Evolutionary conservation across 176 grass and related monocot genomes (phyloP), one percentile per base, ranked within the genome.

Genomic region (Avena eriantha): DNA sequence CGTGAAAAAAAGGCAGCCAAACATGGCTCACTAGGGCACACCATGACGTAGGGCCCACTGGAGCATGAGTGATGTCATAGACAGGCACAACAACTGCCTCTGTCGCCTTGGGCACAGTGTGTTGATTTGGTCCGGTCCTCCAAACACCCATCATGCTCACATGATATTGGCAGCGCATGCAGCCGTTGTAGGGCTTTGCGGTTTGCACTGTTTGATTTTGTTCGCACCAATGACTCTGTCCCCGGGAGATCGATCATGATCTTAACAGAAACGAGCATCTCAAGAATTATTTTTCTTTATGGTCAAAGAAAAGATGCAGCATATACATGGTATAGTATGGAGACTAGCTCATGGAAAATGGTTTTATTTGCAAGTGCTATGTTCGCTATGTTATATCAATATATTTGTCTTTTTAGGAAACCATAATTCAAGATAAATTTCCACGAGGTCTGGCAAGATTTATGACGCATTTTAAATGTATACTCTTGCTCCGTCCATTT

Each of bases 141-240:
- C 24, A n/a, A 72, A 43, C n/a, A 16, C 35, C 76, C 76, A 89
- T 89, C 64, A 89, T 89, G 65, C 66, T 45, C 67, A 18, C 56
- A 89, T 89, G 87, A 89, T 84, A 84, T 72, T 78, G 54, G 45
- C 43, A 67, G 51, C 47, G 51, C 29, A 41, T 8, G 48, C 57
- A 70, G 50, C 35, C 5, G 8, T 60, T 60, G 8, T 53, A 43
- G 53, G 54, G 65, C n/a, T 73, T 31, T 72, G 53, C 49, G 26
- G 71, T 50, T 48, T 74, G 47, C 12, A 33, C 66, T 84, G 81
- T 80, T 80, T 54, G 54, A 63, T 84, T 60, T 84, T 54, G 17
- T 72, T 89, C 21, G 22, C 23, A 23, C 51, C 76, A 22, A 80
- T 46, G 66, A 53, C 10, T 61, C 82, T 78, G 53, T 81, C 43